Base-by-base conservation (phyloP, 78 protist genomes). In the Speleostelium caveatum region DNA sequence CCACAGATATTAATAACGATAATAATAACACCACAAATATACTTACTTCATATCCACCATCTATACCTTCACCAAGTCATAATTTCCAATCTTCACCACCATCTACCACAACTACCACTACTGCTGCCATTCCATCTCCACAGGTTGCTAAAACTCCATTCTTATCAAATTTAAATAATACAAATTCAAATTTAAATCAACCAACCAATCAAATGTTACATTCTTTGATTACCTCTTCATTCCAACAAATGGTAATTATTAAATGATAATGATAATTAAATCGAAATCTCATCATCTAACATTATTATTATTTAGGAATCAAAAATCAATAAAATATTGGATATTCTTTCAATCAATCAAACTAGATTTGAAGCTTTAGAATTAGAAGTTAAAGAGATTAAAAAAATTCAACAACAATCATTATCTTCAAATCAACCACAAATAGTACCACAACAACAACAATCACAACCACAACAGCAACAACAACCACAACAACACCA, bases 341-440 rank as follows among this genome's bases (percentile, higher is more conserved):
- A n/a, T 69, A 59, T 69, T 24, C 61, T 69, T 28, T 17, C 56
- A 26, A 17, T 45, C 8, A 69, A 36, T 69, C 75, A 69, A 69
- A 24, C 24, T n/a, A 69, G 42, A 32, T 42, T 69, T 1, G 26
- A 22, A 0, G 32, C 8, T 19, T 69, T 69, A 21, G 75, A 69
- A 69, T n/a, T n/a, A n/a, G n/a, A n/a, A n/a, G n/a, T n/a, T n/a
- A 26, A 38, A 21, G 75, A 69, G n/a, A 45, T 69, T 69, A 69
- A 69, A 69, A 16, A 26, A 69, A 42, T 69, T 42, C 36, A 42
- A 69, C 61, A 69, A 2, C 55, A 67, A 67, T 38, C 0, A 42
- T 58, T 41, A 65, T 42, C 32, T 12, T 51, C 32, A 65, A 0
- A 65, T 36, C 73, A 45, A 39, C 58, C 6, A 61, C 28, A 2